These are phyloP conservation scores for Phaeoacremonium minimum DNA, from an alignment of 2,329 filamentous ascomycete species.

Conservation along the genomic window DNA sequence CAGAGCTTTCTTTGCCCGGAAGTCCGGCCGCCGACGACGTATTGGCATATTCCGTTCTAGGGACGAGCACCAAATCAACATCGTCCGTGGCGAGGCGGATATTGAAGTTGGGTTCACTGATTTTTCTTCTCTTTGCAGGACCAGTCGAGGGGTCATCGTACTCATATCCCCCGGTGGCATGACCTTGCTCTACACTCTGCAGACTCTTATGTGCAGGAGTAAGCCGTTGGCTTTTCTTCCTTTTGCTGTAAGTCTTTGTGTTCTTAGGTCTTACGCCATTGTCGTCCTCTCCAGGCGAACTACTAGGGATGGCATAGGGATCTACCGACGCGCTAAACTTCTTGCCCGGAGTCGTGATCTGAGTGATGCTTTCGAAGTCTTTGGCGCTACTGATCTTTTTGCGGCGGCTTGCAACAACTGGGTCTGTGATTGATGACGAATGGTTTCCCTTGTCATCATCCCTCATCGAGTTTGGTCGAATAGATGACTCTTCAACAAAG, in stretches of 20 bases:
- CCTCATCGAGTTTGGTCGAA: not conserved
- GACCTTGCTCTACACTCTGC: too few species aligned
- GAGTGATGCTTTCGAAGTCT: slow-evolving; percentile 21
- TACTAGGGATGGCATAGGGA: slow-evolving; percentile 41
- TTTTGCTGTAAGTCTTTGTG: slow-evolving; percentile 9
- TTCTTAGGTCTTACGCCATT: too few species aligned
- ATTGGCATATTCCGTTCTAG: slow-evolving; percentile 6
- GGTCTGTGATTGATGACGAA: slow-evolving; percentile 21
- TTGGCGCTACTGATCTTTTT: slow-evolving; percentile 9
- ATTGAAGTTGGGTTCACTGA: too few species aligned
- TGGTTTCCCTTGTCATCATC: slow-evolving; percentile 4
- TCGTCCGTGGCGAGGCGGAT: too few species aligned
- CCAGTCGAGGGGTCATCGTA: too few species aligned
- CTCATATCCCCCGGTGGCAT: too few species aligned
- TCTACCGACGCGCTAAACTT: slow-evolving; percentile 18
- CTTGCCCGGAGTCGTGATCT: slow-evolving; percentile 25
- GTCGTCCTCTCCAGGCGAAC: slow-evolving; percentile 23
- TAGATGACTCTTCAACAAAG: slow-evolving; percentile 2
- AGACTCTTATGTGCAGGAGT: too few species aligned
- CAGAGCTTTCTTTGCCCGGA: slow-evolving; percentile 5
- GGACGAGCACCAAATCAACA: slow-evolving; percentile 14
- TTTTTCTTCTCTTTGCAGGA: too few species aligned
- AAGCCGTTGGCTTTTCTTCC: slow-evolving; percentile 7
- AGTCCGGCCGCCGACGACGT: slow-evolving; percentile 5
- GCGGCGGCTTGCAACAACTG: slow-evolving; percentile 2